phyloP scores from a whole-genome alignment of 2,329 filamentous ascomycete species.

The Ophiostoma ips region DNA sequence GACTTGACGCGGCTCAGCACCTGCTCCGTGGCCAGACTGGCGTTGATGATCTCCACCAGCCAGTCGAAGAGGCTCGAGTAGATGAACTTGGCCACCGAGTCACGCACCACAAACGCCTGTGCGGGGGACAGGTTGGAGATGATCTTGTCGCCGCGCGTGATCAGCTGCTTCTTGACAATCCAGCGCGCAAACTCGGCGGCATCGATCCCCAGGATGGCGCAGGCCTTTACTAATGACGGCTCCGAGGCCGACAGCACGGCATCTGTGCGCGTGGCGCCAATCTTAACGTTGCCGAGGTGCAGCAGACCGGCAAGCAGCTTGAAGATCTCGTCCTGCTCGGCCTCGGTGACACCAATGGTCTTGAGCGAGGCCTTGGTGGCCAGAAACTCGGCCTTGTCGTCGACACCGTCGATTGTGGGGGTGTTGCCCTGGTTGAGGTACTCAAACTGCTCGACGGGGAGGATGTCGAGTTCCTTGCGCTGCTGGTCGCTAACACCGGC shows the following conservation, averaged over 20 bases:
- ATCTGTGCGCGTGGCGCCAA: conserved; percentile 77
- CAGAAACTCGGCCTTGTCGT: conserved; percentile 87
- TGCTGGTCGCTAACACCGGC: conserved; percentile 80
- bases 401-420: conserved; percentile 82
- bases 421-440: conserved; percentile 93
- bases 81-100: conserved; percentile 96
- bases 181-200: conserved; percentile 81
- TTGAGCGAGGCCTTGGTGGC: conserved; percentile 75
- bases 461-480: conserved; percentile 62
- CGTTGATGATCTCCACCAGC: conserved; percentile 95
- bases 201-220: conserved; percentile 76
- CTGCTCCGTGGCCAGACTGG: conserved; percentile 75
- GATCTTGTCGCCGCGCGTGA: conserved; percentile 95
- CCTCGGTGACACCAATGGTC: conserved; percentile 68
- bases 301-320: conserved; percentile 77
- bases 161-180: conserved; percentile 97
- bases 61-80: conserved; percentile 98
- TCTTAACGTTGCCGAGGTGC: conserved; percentile 94
- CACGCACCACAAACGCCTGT: conserved; percentile 84
- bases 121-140: conserved; percentile 88
- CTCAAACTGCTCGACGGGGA: conserved; percentile 80
- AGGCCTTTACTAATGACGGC: conserved; percentile 68
- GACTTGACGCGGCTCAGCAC: conserved; percentile 69
- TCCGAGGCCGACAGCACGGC: conserved; percentile 71
- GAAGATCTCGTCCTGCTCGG: conserved; percentile 76